Evolutionary conservation across 108 stramenopile species (phyloP).

Genomic region (Skeletonema grethae): DNA sequence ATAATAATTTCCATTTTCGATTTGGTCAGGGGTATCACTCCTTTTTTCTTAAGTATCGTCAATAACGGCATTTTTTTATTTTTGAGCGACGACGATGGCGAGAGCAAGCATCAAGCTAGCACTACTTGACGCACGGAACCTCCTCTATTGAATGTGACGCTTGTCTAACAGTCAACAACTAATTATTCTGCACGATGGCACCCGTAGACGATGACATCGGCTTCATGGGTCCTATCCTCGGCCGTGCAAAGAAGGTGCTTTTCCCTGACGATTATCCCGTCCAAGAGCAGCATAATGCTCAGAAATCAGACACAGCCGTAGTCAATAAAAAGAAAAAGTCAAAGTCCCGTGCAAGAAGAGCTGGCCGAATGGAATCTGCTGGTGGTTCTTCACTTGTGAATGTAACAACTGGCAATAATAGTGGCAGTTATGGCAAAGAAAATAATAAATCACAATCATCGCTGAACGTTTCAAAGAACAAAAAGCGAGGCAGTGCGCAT

Average conservation of each 20-base stretch:
- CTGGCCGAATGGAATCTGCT: constrained; percentile 1
- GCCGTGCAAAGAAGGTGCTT: constrained; percentile 29
- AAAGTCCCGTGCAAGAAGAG: constrained; percentile 21
- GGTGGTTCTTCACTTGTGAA: constrained; percentile 22
- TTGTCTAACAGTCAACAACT: neutral
- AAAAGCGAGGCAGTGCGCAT: constrained; percentile 9
- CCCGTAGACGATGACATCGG: constrained; percentile 11
- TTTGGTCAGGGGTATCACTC: too few species aligned
- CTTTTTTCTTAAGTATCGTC: too few species aligned
- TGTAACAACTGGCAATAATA: neutral
- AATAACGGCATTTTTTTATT: too few species aligned
- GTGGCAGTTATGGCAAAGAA: neutral
- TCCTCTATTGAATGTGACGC: too few species aligned
- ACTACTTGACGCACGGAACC: too few species aligned
- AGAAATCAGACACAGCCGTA: constrained; percentile 1
- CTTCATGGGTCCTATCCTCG: constrained; percentile 31
- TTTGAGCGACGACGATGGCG: too few species aligned
- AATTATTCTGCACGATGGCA: neutral
- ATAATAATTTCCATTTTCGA: too few species aligned
- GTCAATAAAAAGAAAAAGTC: constrained; percentile 4
- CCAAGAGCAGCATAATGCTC: neutral
- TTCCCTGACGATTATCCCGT: constrained; percentile 21
- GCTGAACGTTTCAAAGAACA: constrained; percentile 14
- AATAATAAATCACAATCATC: neutral
- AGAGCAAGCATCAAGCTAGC: too few species aligned